Percentiles rank a stretch among this genome's conserved stretches.
phyloP scores from a whole-genome alignment of 805 yeast species.

The Maudiozyma turicensis region DNA sequence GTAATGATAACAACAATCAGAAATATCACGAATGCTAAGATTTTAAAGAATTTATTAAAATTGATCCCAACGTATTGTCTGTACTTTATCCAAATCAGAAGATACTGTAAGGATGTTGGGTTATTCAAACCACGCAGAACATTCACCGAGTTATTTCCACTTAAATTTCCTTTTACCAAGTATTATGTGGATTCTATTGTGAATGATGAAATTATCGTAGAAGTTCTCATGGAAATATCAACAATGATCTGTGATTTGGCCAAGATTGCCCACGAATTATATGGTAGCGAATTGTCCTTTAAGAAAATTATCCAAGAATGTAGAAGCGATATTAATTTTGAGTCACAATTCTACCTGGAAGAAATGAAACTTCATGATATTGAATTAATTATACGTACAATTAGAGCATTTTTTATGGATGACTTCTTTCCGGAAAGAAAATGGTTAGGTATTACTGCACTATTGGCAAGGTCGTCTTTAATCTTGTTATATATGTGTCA shows the following conservation, averaged over 20 bases:
- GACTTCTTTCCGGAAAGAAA: slow-evolving; percentile 55
- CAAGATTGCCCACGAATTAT: slow-evolving; percentile 37
- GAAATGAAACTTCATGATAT: slow-evolving; percentile 36
- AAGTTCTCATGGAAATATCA: slow-evolving; percentile 59
- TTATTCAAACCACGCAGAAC: slow-evolving; percentile 50
- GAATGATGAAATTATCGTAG: slow-evolving; percentile 59
- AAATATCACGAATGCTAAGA: slow-evolving; percentile 31
- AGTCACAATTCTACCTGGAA: slow-evolving; percentile 33
- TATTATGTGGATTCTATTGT: slow-evolving; percentile 65
- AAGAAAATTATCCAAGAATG: slow-evolving; percentile 32
- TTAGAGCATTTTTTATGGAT: slow-evolving; percentile 43
- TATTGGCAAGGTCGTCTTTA: slow-evolving; percentile 47
- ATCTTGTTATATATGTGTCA: slow-evolving; percentile 44
- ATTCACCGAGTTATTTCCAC: slow-evolving; percentile 63
- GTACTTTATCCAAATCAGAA: slow-evolving; percentile 43
- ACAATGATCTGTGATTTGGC: slow-evolving; percentile 49
- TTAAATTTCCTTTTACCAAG: slow-evolving; percentile 51
- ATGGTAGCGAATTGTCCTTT: slow-evolving; percentile 37
- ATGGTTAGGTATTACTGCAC: slow-evolving; percentile 63
- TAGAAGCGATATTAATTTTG: slow-evolving; percentile 32
- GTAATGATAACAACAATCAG: slow-evolving; percentile 43
- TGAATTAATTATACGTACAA: slow-evolving; percentile 36
- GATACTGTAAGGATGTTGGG: slow-evolving; percentile 32
- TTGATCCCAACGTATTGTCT: slow-evolving; percentile 45
- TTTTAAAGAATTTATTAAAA: slow-evolving; percentile 42